Percentiles rank a stretch among this genome's conserved stretches.
phyloP scores from a whole-genome alignment of 2,329 filamentous ascomycete genomes.

The Fusarium nygamai region DNA sequence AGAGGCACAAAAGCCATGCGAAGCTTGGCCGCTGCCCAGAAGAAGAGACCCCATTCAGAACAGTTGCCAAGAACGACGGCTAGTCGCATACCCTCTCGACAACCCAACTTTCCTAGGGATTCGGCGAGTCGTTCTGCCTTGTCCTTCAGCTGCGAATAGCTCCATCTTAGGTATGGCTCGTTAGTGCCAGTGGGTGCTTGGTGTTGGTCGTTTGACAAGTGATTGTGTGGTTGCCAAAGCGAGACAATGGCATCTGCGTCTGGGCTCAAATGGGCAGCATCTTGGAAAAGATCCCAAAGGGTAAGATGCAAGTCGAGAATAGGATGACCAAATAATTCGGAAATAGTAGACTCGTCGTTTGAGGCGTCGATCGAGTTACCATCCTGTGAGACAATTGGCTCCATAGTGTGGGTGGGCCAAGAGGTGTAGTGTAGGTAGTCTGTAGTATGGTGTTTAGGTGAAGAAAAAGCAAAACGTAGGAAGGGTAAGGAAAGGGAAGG shows the following conservation, averaged over 20 bases:
- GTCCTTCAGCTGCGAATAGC: conserved; percentile 42
- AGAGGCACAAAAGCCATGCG: conserved; percentile 49
- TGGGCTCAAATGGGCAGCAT: conserved; percentile 42
- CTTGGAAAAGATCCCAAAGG: conserved; percentile 49
- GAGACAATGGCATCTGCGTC: conserved; percentile 50
- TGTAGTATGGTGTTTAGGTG: background rate
- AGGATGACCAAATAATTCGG: conserved; percentile 44
- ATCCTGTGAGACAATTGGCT: conserved; percentile 14
- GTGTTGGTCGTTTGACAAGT: background rate
- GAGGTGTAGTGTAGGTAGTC: background rate
- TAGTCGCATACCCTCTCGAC: conserved; percentile 44
- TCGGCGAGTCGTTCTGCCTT: conserved; percentile 41
- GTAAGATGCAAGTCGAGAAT: conserved; percentile 43
- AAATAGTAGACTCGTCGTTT: conserved; percentile 11
- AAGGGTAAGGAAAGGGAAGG: background rate
- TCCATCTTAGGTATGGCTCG: conserved; percentile 43
- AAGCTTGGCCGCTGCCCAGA: conserved; percentile 51
- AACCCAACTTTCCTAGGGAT: conserved; percentile 37
- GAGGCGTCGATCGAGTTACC: background rate
- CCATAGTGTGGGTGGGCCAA: conserved; percentile 15
- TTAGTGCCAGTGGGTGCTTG: background rate
- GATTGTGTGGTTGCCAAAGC: conserved; percentile 45
- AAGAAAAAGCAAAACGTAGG: background rate
- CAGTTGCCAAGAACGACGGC: conserved; percentile 49
- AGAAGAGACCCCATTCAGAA: conserved; percentile 51